Base-by-base conservation (phyloP, 352 stramenopile species). In the Phytophthora tubulina region DNA sequence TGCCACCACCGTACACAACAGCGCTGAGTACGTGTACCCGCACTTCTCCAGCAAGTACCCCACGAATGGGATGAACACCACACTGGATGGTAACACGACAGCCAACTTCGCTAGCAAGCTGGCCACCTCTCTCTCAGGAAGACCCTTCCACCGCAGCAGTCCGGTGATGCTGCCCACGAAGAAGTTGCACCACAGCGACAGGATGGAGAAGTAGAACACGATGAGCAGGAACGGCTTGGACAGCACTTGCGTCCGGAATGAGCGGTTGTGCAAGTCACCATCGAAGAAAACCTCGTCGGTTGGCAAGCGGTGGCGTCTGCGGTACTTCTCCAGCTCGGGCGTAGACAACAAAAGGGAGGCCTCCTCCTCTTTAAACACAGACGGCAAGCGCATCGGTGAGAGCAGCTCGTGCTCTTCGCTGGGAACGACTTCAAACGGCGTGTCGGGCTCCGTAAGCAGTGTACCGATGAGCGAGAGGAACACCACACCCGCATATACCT, bases 161-260 rank as follows among this genome's bases (percentile, higher is more conserved):
- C 71, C 74, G 10, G 77, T 88, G 10, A 95, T 72, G 42, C 79
- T 92, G 50, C 84, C 88, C 39, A 96, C 72, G 65, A 94, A 95
- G 66, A 95, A 95, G 64, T 96, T 96, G 61, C 86, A 93, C 73
- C 84, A 94, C 48, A 96, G 86, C n/a, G 78, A 82, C 42, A 84
- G 72, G 38, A 94, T 78, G 0, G 86, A 78, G 59, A 96, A 95
- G 67, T 92, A 89, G 45, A 90, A 75, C n/a, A 78, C 72, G 33
- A 93, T 82, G 32, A 92, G 75, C 54, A 94, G 27, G 73, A 94
- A 96, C 55, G 81, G 76, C 41, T 73, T 79, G 42, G 83, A 94
- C 21, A 77, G 61, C 42, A 93, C 71, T 51, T 96, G 84, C 27
- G 78, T 82, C 33, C 68, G 57, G 73, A 96, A 92, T 46, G 86